Conservation (phyloP, 768 basidiomycete genomes). For the Daedalea quercina region DNA sequence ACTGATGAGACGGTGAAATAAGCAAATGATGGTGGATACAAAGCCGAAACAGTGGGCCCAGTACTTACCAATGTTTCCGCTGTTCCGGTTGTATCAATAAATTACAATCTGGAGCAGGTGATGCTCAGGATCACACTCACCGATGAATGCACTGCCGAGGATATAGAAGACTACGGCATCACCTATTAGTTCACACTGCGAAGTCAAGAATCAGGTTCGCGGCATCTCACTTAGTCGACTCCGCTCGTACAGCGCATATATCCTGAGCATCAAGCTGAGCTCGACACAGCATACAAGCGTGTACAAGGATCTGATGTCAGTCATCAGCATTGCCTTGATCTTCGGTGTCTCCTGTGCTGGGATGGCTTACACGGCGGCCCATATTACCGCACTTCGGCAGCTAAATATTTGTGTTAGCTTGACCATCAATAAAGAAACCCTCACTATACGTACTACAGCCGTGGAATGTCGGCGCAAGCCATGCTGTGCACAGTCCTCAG, state of each 20-base stretch:
- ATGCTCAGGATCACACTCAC: not conserved
- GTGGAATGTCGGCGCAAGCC: not conserved
- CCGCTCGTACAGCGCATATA: conserved; percentile 13
- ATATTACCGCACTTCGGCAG: not conserved
- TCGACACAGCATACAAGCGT: conserved; percentile 9
- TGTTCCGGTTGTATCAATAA: not conserved
- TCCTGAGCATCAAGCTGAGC: conserved; percentile 13
- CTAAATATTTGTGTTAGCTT: not conserved
- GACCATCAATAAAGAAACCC: not conserved
- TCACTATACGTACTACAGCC: conserved; percentile 1
- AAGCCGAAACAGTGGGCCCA: too few relatives aligned
- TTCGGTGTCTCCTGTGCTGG: too few relatives aligned
- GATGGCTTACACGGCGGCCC: not conserved
- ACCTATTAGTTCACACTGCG: not conserved
- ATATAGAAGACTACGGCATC: not conserved
- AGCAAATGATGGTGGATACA: too few relatives aligned
- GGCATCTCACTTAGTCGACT: conserved; percentile 4
- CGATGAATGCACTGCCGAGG: not conserved
- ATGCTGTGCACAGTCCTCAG: not conserved
- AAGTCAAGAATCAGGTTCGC: not conserved
- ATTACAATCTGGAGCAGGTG: not conserved
- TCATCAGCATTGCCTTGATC: not conserved
- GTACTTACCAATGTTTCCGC: not conserved
- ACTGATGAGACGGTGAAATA: not conserved
- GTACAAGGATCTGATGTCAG: not conserved